These are phyloP conservation scores for Priceomyces melissophilus DNA, from an alignment of 805 yeast genomes.

Conservation along the genomic window DNA sequence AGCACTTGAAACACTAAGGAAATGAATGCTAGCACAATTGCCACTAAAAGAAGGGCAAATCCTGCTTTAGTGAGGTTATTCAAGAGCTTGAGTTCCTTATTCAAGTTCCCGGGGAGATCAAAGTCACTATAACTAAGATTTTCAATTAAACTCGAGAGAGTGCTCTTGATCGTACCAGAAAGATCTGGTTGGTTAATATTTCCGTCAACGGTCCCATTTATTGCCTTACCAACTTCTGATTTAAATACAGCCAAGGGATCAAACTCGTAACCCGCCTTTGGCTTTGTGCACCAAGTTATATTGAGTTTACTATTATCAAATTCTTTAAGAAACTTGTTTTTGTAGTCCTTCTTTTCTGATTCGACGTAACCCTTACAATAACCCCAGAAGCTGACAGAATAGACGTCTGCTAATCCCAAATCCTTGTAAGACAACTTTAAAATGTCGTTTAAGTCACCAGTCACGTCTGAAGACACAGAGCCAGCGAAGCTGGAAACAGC, in stretches of 20 bases:
- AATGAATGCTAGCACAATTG: constrained; percentile 37
- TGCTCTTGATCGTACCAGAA: constrained; percentile 11
- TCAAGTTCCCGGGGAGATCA: constrained; percentile 52
- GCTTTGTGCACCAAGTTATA: constrained; percentile 50
- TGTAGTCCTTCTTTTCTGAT: constrained; percentile 3
- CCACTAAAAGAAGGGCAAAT: constrained; percentile 41
- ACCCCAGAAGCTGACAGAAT: constrained; percentile 41
- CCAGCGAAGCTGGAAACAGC: constrained; percentile 1
- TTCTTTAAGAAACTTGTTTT: constrained; percentile 10
- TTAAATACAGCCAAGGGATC: constrained; percentile 44
- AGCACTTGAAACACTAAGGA: constrained; percentile 46
- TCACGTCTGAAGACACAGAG: not conserved
- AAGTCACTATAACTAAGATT: constrained; percentile 30
- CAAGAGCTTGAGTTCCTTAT: constrained; percentile 42
- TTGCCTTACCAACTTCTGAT: constrained; percentile 27
- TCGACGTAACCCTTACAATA: constrained; percentile 34
- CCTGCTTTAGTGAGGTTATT: constrained; percentile 53
- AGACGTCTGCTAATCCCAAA: constrained; percentile 40
- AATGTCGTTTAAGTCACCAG: not conserved
- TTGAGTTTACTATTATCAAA: constrained; percentile 30
- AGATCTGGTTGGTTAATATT: constrained; percentile 14
- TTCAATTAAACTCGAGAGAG: constrained; percentile 19
- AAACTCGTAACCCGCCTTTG: constrained; percentile 54
- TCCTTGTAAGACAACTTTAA: constrained; percentile 20
- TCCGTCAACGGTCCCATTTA: constrained; percentile 21